These are phyloP conservation scores for Leccinum variabile DNA, from an alignment of 1,284 basidiomycete species.

Conservation along the genomic window DNA sequence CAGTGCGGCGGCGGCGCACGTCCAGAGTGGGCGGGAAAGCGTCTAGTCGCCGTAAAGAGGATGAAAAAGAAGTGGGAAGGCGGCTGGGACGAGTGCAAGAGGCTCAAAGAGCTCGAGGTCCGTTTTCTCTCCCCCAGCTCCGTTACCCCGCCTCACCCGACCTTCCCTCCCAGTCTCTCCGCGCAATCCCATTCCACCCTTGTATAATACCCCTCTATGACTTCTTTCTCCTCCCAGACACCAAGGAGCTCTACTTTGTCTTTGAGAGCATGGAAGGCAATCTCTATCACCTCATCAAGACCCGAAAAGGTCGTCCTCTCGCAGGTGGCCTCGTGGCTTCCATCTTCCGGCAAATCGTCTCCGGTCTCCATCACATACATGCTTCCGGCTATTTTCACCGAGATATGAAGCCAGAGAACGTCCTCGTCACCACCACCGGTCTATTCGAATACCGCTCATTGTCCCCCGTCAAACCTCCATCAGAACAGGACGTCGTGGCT, in stretches of 20 bases:
- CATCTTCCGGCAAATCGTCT: conserved; percentile 91
- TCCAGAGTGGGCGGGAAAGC: conserved; percentile 93
- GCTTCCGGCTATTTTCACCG: conserved; percentile 94
- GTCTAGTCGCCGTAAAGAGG: conserved; percentile 95
- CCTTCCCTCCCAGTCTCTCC: conserved; percentile 68
- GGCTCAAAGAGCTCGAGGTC: conserved; percentile 95
- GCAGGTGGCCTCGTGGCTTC: conserved; percentile 94
- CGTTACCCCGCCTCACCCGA: conserved; percentile 13
- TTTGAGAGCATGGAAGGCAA: conserved; percentile 99
- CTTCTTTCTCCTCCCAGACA: conserved; percentile 91
- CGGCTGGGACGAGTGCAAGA: conserved; percentile 96
- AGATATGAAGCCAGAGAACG: conserved; percentile 99
- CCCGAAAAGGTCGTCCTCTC: conserved; percentile 89
- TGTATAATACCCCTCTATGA: conserved; percentile 99
- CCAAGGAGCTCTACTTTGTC: conserved; percentile 97
- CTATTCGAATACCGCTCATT: conserved; percentile 91
- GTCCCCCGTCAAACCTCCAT: conserved; percentile 56
- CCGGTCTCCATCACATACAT: conserved; percentile 93
- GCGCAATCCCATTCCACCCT: conserved; percentile 91
- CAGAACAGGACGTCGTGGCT: conserved; percentile 93
- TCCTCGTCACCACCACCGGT: conserved; percentile 99
- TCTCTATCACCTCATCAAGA: conserved; percentile 98
- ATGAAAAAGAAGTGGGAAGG: conserved; percentile 99
- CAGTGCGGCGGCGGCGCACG: conserved; percentile 85
- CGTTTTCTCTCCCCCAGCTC: conserved; percentile 31